These are phyloP conservation scores for Moniliophthora roreri DNA, from an alignment of 1,284 basidiomycete species.

Conservation along the genomic window DNA sequence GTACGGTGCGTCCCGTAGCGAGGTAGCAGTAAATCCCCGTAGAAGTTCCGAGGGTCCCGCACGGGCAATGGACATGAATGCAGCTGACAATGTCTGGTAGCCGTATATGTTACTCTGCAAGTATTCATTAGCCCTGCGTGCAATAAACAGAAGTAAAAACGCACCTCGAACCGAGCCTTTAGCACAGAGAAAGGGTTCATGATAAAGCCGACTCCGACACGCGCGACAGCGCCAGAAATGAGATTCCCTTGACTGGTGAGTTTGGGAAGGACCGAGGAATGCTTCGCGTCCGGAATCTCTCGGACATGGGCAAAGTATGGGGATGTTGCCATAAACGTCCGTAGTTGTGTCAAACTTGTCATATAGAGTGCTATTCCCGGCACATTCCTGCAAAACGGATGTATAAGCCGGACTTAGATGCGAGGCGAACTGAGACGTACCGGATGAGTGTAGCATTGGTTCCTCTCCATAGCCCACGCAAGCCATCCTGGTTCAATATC, in stretches of 20 bases:
- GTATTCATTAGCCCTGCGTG: constrained; percentile 7
- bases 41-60: constrained; percentile 83
- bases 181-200: constrained; percentile 93
- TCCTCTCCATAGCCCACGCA: constrained; percentile 82
- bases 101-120: constrained; percentile 77
- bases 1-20: constrained; percentile 93
- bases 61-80: constrained; percentile 62
- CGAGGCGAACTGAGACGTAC: constrained; percentile 32
- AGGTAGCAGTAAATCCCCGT: constrained; percentile 88
- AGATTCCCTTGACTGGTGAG: constrained; percentile 85
- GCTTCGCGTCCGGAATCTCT: constrained; percentile 20
- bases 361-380: constrained; percentile 94
- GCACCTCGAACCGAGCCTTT: constrained; percentile 92
- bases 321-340: constrained; percentile 67
- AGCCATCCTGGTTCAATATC: constrained; percentile 62
- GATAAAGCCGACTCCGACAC: constrained; percentile 85
- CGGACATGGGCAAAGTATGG: constrained; percentile 55
- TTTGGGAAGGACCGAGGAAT: constrained; percentile 69
- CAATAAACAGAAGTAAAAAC: constrained; percentile 23
- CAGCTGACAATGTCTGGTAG: constrained; percentile 66
- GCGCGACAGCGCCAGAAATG: constrained; percentile 83
- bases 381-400: constrained; percentile 64
- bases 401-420: not conserved
- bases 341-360: constrained; percentile 80
- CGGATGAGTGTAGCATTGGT: constrained; percentile 80